phyloP scores from a whole-genome alignment of 805 yeast species.

The Cyberlindnera nakhonratchasimensis region DNA sequence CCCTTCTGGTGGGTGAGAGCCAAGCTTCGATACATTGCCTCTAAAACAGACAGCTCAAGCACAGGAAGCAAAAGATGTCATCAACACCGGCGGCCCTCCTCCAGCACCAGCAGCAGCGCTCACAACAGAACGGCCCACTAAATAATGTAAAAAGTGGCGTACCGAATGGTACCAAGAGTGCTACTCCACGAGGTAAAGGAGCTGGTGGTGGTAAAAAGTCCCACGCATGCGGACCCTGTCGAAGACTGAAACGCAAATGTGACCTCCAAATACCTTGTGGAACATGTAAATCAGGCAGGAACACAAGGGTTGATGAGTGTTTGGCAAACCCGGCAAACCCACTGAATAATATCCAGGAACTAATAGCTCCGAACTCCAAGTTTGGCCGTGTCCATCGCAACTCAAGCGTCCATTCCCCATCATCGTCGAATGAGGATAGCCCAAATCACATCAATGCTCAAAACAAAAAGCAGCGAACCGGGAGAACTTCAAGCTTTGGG shows the following conservation, averaged over 20 bases:
- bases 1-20: no score
- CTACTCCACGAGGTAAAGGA: background rate
- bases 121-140: background rate
- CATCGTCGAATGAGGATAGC: conserved; percentile 6
- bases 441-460: background rate
- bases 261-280: conserved; percentile 29
- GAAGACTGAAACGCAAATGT: conserved; percentile 28
- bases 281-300: conserved; percentile 26
- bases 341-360: conserved; percentile 21
- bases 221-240: conserved; percentile 31
- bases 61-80: background rate
- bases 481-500: conserved; percentile 8
- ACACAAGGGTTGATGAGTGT: conserved; percentile 26
- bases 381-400: conserved; percentile 21
- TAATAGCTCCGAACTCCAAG: conserved; percentile 23
- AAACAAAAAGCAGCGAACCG: conserved; percentile 6
- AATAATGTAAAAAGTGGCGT: no score
- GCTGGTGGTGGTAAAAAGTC: conserved; percentile 22
- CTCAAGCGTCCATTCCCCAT: conserved; percentile 9
- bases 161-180: background rate
- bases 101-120: conserved; percentile 1
- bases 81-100: conserved; percentile 7
- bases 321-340: conserved; percentile 28
- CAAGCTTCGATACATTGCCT: background rate
- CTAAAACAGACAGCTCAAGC: background rate